These are phyloP conservation scores for Durio zibethinus DNA, from an alignment of 345 rosid genomes.

Conservation along the genomic window DNA sequence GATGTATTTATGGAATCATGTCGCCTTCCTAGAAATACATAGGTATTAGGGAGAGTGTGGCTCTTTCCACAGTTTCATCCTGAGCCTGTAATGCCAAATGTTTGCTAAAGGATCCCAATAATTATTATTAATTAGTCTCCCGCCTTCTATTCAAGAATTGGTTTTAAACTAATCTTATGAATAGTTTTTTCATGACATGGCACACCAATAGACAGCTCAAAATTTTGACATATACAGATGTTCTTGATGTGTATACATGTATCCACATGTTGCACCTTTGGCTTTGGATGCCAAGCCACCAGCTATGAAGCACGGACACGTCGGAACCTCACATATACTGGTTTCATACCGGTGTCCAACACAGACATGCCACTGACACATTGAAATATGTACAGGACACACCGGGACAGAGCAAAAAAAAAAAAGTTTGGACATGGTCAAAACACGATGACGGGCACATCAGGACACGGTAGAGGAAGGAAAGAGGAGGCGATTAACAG, in stretches of 20 bases:
- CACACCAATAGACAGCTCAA: neutral
- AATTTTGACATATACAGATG: neutral
- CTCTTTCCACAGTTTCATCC: neutral
- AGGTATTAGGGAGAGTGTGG: neutral
- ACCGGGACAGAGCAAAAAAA: no score
- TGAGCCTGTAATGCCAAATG: neutral
- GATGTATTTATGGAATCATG: neutral
- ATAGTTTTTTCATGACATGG: neutral
- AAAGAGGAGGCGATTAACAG: no score
- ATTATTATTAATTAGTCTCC: neutral
- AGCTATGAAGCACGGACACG: no score
- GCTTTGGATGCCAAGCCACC: neutral
- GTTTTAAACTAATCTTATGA: neutral
- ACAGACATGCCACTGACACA: no score
- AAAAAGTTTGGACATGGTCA: no score
- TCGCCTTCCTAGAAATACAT: neutral
- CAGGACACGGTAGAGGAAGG: no score
- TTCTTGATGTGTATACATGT: neutral
- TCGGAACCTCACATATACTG: no score
- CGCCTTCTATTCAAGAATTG: neutral
- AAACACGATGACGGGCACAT: no score
- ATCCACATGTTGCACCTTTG: neutral
- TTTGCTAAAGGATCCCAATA: neutral
- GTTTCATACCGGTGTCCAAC: no score
- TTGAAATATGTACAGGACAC: no score